Base-by-base conservation (phyloP, 805 yeast species). In the Yarrowia porcina region DNA sequence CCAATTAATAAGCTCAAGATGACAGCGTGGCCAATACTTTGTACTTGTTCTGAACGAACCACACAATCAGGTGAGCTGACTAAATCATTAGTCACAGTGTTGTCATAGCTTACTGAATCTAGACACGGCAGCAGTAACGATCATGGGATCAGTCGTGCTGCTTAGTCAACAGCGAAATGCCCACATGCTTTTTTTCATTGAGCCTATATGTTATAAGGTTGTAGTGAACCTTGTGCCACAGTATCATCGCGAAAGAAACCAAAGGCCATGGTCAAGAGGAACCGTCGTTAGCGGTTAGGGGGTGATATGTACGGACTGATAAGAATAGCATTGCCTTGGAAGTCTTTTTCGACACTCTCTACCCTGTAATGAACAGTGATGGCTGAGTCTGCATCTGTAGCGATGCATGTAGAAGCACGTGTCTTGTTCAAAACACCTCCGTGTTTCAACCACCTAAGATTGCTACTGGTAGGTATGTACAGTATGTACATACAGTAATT, bases 21-120 rank as follows among this genome's bases (percentile, higher is more conserved):
- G 59, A 52, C 59, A 52, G 59, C 59, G 59, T 52, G 59, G 21
- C 50, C 59, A 36, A 13, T 35, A 35, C 56, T 28, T 44, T 44
- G 17, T 10, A 4, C n/a, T 25, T 25, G 18, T 3, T n/a, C n/a
- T 28, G 52, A 15, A 10, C 2, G 4, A 21, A 25, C 13, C 23
- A n/a, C 5, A 21, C 17, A 35, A 27, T 35, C 23, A 2, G 33
- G 10, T 21, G n/a, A 7, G 32, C 47, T 25, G 17, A 27, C 11
- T 15, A 27, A 28, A 17, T 12, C n/a, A n/a, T 45, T 27, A 18
- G 35, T 18, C 23, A 28, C 17, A 25, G 50, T 45, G 2, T 17
- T 11, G 35, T 45, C 7, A 45, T 27, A 6, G n/a, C 10, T 28
- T 33, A 45, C 21, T 12, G 11, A 8, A 7, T 6, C n/a, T 6